These are phyloP conservation scores for Linnemannia zychae DNA, from an alignment of 192 early-diverging fungal genomes.

Conservation along the genomic window DNA sequence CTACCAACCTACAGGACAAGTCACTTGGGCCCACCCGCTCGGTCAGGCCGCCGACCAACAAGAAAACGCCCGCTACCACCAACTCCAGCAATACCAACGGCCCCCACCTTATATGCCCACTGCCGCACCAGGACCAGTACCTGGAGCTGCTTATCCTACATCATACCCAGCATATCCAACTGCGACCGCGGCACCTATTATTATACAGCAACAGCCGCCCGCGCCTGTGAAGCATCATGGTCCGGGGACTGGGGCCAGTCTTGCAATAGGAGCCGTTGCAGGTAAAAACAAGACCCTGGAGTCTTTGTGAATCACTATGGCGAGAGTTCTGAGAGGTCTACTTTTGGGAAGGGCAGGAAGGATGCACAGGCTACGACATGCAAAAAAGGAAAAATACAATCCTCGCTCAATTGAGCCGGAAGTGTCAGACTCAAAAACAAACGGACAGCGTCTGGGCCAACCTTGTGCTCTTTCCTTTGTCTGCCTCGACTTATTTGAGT, in stretches of 20 bases:
- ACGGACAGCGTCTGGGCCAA: no score
- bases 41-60: conserved; percentile 9
- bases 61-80: neutral
- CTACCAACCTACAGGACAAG: conserved; percentile 3
- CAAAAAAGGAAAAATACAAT: neutral
- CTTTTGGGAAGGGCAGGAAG: no score
- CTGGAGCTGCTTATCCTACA: neutral
- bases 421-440: no score
- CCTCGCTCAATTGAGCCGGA: no score
- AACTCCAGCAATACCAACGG: conserved; percentile 8
- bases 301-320: neutral
- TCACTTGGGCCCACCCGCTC: conserved; percentile 13
- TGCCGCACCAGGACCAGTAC: neutral
- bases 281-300: neutral
- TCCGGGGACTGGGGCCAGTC: neutral
- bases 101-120: neutral
- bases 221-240: neutral
- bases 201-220: neutral
- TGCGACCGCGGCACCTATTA: neutral
- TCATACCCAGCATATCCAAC: neutral
- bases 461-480: no score
- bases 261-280: neutral
- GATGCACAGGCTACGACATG: no score
- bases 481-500: no score
- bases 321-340: no score